Percentiles rank a stretch among this genome's conserved stretches.
These are phyloP conservation scores for Cercospora citrullina DNA, from an alignment of 2,329 filamentous ascomycete genomes.

Conservation along the genomic window DNA sequence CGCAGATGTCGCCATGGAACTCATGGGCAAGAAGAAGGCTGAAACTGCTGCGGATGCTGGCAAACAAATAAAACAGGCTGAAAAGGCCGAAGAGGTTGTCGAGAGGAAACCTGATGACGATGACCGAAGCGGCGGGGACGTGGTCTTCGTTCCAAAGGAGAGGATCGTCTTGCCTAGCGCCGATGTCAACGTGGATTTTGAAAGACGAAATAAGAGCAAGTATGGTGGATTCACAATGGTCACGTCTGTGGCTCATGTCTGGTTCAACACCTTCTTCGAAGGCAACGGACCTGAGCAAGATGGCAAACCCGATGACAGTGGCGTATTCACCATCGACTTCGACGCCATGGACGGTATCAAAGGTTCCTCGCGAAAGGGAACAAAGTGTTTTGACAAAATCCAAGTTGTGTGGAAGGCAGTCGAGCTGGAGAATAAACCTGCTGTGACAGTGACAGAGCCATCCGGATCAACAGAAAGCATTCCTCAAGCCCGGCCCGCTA, in stretches of 20 bases:
- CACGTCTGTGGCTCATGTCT: constrained; percentile 88
- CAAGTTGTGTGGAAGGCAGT: constrained; percentile 77
- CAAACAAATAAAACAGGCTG: constrained; percentile 24
- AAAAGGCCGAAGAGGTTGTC: constrained; percentile 23
- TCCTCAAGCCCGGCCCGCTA: constrained; percentile 66
- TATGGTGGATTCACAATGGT: constrained; percentile 82
- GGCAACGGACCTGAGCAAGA: constrained; percentile 69
- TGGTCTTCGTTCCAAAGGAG: constrained; percentile 72
- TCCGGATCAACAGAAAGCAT: constrained; percentile 63
- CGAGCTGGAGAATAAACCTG: constrained; percentile 27
- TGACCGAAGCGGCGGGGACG: constrained; percentile 62
- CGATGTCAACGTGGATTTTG: constrained; percentile 87
- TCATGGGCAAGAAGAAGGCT: constrained; percentile 41
- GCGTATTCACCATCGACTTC: constrained; percentile 71
- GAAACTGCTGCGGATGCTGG: constrained; percentile 23
- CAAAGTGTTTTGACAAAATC: constrained; percentile 75
- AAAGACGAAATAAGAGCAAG: constrained; percentile 76
- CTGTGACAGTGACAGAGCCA: constrained; percentile 63
- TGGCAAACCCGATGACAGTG: constrained; percentile 67
- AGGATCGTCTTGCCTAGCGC: constrained; percentile 73
- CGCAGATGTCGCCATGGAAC: constrained; percentile 48
- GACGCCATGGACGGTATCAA: constrained; percentile 91
- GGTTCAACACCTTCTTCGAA: constrained; percentile 96
- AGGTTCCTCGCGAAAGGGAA: constrained; percentile 79
- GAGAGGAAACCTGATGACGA: constrained; percentile 28